These are phyloP conservation scores for Populus ilicifolia DNA, from an alignment of 345 rosid species.

Conservation along the genomic window DNA sequence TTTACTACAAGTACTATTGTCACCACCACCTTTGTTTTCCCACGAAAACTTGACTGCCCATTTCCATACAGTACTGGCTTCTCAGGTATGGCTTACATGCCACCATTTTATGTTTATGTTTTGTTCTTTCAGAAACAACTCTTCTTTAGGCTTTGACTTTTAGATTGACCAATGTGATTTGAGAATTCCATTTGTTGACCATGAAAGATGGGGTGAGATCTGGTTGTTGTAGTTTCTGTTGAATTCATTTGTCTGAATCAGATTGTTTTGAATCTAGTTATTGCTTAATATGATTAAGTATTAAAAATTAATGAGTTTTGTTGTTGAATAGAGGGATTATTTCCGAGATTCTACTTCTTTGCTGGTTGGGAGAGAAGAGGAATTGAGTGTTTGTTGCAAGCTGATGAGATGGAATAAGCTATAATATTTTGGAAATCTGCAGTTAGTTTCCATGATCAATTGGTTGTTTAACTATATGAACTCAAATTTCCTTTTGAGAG, in stretches of 20 bases:
- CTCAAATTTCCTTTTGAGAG: neutral
- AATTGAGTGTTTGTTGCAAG: neutral
- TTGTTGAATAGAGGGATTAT: neutral
- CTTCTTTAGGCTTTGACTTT: neutral
- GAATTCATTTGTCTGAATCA: constrained; percentile 3
- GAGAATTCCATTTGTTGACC: constrained; percentile 10
- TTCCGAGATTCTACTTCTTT: neutral
- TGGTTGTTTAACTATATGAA: neutral
- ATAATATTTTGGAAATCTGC: neutral
- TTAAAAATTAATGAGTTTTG: neutral
- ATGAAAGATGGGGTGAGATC: constrained; percentile 24
- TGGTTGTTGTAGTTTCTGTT: constrained; percentile 12
- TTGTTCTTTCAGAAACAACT: neutral
- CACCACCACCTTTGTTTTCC: constrained; percentile 17
- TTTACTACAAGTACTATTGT: constrained; percentile 31
- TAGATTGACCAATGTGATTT: constrained; percentile 11
- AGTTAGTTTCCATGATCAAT: neutral
- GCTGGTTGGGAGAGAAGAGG: neutral
- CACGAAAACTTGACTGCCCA: constrained; percentile 26
- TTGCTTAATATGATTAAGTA: neutral
- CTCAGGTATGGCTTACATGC: constrained; percentile 30
- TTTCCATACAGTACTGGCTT: constrained; percentile 13
- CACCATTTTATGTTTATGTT: neutral
- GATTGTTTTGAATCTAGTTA: neutral
- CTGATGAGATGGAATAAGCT: neutral